Evolutionary conservation across 352 stramenopile species (phyloP).

Genomic region (Hyaloperonospora arabidopsidis): DNA sequence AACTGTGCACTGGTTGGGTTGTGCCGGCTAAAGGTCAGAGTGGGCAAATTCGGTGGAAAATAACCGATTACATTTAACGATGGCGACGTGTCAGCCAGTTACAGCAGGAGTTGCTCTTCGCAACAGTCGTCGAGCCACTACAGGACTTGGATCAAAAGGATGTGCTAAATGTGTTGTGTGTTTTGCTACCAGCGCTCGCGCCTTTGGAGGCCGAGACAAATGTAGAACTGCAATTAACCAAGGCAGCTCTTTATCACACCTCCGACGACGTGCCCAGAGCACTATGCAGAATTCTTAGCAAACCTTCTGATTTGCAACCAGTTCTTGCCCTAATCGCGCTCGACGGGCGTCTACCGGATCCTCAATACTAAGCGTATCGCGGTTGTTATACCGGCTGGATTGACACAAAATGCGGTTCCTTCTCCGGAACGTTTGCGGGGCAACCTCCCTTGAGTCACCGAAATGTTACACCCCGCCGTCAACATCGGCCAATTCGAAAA

Average conservation of each 20-base stretch:
- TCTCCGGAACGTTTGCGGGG: not conserved
- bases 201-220: not conserved
- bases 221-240: not conserved
- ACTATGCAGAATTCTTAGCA: not conserved
- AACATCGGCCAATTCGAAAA: too few species aligned
- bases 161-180: too few species aligned
- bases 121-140: too few species aligned
- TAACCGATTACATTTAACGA: not conserved
- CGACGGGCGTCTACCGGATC: not conserved
- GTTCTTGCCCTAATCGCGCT: not conserved
- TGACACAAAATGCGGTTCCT: not conserved
- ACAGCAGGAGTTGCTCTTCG: too few species aligned
- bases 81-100: not conserved
- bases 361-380: not conserved
- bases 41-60: not conserved
- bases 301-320: not conserved
- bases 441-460: too few species aligned
- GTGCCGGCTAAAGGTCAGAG: too few species aligned
- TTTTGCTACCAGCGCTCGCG: too few species aligned
- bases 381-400: not conserved
- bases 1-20: too few species aligned
- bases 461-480: not conserved
- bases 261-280: not conserved
- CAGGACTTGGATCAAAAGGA: too few species aligned
- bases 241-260: not conserved